Evolutionary conservation across 2,329 filamentous ascomycete genomes (phyloP).

Genomic region (Fusarium sp.): DNA sequence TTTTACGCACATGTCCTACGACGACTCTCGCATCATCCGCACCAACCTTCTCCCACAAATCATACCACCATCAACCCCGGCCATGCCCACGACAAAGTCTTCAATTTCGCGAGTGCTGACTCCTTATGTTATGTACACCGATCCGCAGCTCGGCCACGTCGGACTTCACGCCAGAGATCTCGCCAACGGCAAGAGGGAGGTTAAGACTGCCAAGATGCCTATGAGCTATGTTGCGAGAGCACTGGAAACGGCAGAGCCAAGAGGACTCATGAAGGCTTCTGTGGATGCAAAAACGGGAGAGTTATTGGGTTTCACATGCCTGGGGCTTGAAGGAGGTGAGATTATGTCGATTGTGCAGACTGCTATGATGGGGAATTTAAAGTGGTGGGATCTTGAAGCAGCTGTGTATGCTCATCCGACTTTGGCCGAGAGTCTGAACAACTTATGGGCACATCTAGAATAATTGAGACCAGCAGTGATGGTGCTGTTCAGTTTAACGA

Average conservation of each 20-base stretch:
- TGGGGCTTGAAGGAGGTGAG: slow-evolving; percentile 66
- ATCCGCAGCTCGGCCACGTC: slow-evolving; percentile 66
- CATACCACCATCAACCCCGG: slow-evolving; percentile 44
- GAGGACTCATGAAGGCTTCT: slow-evolving; percentile 66
- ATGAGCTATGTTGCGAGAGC: slow-evolving; percentile 65
- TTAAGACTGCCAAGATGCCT: slow-evolving; percentile 63
- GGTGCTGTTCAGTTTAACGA: background rate
- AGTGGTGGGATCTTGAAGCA: slow-evolving; percentile 60
- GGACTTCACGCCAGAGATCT: slow-evolving; percentile 61
- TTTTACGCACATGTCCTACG: slow-evolving; percentile 69
- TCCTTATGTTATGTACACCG: slow-evolving; percentile 66
- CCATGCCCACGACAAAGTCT: slow-evolving; percentile 45
- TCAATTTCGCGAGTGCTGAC: slow-evolving; percentile 52
- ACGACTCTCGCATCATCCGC: slow-evolving; percentile 66
- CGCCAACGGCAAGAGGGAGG: slow-evolving; percentile 48
- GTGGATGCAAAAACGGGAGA: slow-evolving; percentile 61
- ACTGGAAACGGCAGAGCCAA: slow-evolving; percentile 64
- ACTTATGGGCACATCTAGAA: slow-evolving; percentile 61
- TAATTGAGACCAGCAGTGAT: slow-evolving; percentile 25
- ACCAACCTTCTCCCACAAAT: slow-evolving; percentile 57
- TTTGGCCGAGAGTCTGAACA: slow-evolving; percentile 65
- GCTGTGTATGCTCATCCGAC: slow-evolving; percentile 65
- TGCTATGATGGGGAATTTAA: slow-evolving; percentile 63
- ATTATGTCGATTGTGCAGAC: slow-evolving; percentile 66
- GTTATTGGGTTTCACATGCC: slow-evolving; percentile 66